Percentiles rank a stretch among this genome's conserved stretches.
phyloP scores from a whole-genome alignment of 2,329 filamentous ascomycete species.

The Neopestalotiopsis rosae region DNA sequence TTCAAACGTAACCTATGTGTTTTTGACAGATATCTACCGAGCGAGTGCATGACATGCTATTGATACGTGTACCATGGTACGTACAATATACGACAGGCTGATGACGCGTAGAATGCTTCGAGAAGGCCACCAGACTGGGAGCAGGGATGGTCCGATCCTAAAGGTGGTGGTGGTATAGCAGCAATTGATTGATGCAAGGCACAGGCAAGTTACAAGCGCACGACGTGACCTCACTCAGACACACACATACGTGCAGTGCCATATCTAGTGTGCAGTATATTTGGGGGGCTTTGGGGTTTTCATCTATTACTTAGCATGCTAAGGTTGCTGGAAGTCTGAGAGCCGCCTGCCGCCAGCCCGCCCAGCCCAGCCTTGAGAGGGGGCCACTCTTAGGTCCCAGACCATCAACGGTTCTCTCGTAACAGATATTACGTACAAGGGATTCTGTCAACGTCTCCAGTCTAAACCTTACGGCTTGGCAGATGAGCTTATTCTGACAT shows the following conservation, averaged over 20 bases:
- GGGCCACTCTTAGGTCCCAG: too few relatives aligned
- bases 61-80: not conserved
- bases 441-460: slow-evolving; percentile 14
- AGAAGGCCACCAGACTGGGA: slow-evolving; percentile 3
- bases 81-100: not conserved
- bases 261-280: too few relatives aligned
- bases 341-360: too few relatives aligned
- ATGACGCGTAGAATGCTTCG: slow-evolving; percentile 15
- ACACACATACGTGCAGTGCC: too few relatives aligned
- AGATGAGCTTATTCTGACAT: slow-evolving; percentile 18
- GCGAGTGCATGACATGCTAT: too few relatives aligned
- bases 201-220: not conserved
- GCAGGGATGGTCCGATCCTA: not conserved
- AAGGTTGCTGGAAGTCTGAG: too few relatives aligned
- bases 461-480: slow-evolving; percentile 17
- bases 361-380: not conserved
- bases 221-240: too few relatives aligned
- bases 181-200: slow-evolving; percentile 12
- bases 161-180: too few relatives aligned
- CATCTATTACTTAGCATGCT: too few relatives aligned
- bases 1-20: too few relatives aligned
- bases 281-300: too few relatives aligned
- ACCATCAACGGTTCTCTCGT: slow-evolving; percentile 8
- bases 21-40: too few relatives aligned
- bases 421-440: slow-evolving; percentile 23